Evolutionary conservation across 2,329 filamentous ascomycete species (phyloP).

Genomic region (Venturia aucupariae): DNA sequence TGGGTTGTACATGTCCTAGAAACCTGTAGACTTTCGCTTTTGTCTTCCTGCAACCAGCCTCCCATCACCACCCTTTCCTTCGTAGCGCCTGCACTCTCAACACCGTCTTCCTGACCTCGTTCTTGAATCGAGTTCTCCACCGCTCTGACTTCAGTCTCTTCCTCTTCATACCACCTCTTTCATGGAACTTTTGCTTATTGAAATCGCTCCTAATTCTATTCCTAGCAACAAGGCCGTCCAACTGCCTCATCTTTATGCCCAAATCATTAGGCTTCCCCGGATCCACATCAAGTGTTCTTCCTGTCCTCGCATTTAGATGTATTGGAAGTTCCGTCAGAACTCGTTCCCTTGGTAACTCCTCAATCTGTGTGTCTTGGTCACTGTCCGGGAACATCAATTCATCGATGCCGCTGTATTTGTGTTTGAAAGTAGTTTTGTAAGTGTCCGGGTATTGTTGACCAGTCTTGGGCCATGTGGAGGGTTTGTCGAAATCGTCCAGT

Average conservation of each 20-base stretch:
- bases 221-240: slow-evolving; percentile 32
- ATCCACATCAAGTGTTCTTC: slow-evolving; percentile 32
- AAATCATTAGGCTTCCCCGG: slow-evolving; percentile 16
- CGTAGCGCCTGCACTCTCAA: slow-evolving; percentile 44
- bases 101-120: slow-evolving; percentile 14
- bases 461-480: not conserved
- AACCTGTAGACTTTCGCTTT: not conserved
- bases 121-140: slow-evolving; percentile 41
- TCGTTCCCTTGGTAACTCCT: not conserved
- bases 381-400: not conserved
- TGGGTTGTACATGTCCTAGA: not conserved
- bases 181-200: slow-evolving; percentile 58
- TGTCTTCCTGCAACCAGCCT: not conserved
- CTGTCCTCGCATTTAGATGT: slow-evolving; percentile 18
- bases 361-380: not conserved
- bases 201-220: slow-evolving; percentile 53
- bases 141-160: slow-evolving; percentile 64
- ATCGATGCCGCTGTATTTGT: not conserved
- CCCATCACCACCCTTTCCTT: slow-evolving; percentile 64
- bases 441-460: not conserved
- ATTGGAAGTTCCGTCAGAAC: slow-evolving; percentile 3
- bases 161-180: slow-evolving; percentile 64
- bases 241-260: slow-evolving; percentile 8
- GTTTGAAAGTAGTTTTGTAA: not conserved
- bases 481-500: not conserved